Conservation (phyloP, 768 basidiomycete genomes). For the Russula ochroleuca region DNA sequence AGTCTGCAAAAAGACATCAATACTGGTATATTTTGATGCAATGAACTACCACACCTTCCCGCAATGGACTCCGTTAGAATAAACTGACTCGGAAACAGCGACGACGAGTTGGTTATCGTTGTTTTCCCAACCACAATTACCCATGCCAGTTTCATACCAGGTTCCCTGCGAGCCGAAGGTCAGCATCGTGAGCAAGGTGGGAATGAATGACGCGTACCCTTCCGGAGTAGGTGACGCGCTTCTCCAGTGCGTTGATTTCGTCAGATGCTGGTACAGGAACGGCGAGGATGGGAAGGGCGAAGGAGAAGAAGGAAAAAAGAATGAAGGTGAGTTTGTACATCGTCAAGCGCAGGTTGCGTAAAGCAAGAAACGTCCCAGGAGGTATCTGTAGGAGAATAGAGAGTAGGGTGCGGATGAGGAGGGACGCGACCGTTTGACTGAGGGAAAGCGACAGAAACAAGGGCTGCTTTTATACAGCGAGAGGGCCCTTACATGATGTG, state of each 20-base stretch:
- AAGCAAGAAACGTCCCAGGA: constrained; percentile 1
- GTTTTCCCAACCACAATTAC: constrained; percentile 21
- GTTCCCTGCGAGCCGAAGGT: constrained; percentile 19
- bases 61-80: constrained; percentile 12
- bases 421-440: constrained; percentile 28
- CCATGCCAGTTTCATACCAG: constrained; percentile 23
- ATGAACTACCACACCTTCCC: constrained; percentile 15
- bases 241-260: constrained; percentile 35
- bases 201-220: constrained; percentile 42
- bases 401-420: constrained; percentile 26
- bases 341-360: constrained; percentile 32
- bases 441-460: constrained; percentile 4
- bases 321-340: constrained; percentile 38
- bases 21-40: background rate
- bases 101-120: constrained; percentile 1
- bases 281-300: constrained; percentile 42
- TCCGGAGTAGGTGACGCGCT: constrained; percentile 52
- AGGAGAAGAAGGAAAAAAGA: constrained; percentile 41
- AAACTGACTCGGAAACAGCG: constrained; percentile 13
- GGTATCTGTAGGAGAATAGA: constrained; percentile 7
- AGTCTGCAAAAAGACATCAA: constrained; percentile 10
- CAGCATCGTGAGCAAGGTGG: constrained; percentile 9
- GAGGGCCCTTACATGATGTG: constrained; percentile 23
- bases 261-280: constrained; percentile 43
- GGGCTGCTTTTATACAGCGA: constrained; percentile 23